These are phyloP conservation scores for Diospyros kaki DNA, from an alignment of 148 eudicot genomes.

Conservation along the genomic window DNA sequence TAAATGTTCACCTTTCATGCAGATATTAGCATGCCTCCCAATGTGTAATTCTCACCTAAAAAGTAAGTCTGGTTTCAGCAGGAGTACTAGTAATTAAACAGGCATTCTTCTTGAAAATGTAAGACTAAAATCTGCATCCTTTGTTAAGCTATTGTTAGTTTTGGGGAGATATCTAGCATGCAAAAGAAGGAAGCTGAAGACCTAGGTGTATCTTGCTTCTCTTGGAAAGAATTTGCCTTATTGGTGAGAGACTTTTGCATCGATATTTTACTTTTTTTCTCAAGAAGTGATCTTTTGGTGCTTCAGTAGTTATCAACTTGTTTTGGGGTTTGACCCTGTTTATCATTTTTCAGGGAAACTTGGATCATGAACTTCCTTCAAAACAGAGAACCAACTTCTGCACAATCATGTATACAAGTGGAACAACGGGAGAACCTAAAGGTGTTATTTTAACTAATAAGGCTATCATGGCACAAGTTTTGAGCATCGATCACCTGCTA, in stretches of 20 bases:
- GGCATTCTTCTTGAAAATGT: neutral
- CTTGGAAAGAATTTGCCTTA: constrained; percentile 74
- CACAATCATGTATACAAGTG: constrained; percentile 96
- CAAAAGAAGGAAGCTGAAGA: constrained; percentile 72
- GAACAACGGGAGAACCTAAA: constrained; percentile 95
- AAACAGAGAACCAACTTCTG: constrained; percentile 54
- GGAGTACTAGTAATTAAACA: neutral
- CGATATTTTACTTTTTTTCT: neutral
- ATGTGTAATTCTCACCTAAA: constrained; percentile 52
- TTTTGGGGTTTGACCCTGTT: neutral
- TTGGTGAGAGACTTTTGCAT: constrained; percentile 40
- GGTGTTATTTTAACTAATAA: constrained; percentile 77
- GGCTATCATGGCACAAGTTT: constrained; percentile 63
- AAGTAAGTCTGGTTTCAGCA: constrained; percentile 49
- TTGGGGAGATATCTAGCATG: constrained; percentile 48
- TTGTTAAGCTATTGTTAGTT: constrained; percentile 76
- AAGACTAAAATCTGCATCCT: constrained; percentile 16
- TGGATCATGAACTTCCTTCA: constrained; percentile 53
- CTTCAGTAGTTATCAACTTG: neutral
- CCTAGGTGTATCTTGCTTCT: constrained; percentile 65
- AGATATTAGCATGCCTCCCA: constrained; percentile 73
- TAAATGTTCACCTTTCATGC: constrained; percentile 24
- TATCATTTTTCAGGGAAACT: constrained; percentile 46
- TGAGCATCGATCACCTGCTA: constrained; percentile 58
- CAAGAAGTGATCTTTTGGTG: neutral